A percentile compares a stretch with the other conserved stretches of the same genome.
These are phyloP conservation scores for Avena sativa DNA, from an alignment of 176 grass and related monocot species.

Conservation along the genomic window DNA sequence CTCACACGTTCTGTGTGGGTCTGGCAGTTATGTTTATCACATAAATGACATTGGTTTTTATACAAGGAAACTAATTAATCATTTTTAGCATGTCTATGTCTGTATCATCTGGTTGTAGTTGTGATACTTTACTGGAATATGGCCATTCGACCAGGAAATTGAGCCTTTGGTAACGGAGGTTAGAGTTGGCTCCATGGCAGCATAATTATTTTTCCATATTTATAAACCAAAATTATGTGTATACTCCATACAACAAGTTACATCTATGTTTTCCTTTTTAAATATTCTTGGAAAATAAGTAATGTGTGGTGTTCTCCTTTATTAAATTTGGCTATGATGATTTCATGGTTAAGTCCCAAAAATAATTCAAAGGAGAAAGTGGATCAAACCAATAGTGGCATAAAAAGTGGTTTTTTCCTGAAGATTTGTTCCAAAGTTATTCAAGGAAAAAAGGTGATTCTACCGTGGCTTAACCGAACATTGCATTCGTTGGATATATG, in stretches of 20 bases:
- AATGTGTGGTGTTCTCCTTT: too few species aligned
- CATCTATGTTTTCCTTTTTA: not conserved
- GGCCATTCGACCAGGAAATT: too few species aligned
- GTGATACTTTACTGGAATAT: not conserved
- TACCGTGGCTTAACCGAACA: not conserved
- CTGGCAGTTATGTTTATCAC: not conserved
- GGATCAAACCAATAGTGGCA: too few species aligned
- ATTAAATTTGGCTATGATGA: too few species aligned
- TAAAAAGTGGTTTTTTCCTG: not conserved
- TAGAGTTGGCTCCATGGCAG: not conserved
- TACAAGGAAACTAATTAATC: not conserved
- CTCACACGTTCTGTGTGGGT: not conserved
- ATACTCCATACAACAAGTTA: not conserved
- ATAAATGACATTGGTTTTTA: not conserved
- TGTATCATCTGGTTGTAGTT: not conserved
- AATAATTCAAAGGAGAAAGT: too few species aligned
- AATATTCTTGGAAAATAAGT: too few species aligned
- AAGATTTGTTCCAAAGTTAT: too few species aligned
- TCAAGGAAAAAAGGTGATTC: not conserved
- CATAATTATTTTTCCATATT: too few species aligned
- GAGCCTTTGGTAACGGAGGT: not conserved
- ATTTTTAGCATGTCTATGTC: not conserved
- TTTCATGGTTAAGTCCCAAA: too few species aligned
- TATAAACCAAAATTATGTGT: too few species aligned
- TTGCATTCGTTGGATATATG: not conserved